phyloP scores from a whole-genome alignment of 148 eudicot species.

The Fallopia convolvulus region DNA sequence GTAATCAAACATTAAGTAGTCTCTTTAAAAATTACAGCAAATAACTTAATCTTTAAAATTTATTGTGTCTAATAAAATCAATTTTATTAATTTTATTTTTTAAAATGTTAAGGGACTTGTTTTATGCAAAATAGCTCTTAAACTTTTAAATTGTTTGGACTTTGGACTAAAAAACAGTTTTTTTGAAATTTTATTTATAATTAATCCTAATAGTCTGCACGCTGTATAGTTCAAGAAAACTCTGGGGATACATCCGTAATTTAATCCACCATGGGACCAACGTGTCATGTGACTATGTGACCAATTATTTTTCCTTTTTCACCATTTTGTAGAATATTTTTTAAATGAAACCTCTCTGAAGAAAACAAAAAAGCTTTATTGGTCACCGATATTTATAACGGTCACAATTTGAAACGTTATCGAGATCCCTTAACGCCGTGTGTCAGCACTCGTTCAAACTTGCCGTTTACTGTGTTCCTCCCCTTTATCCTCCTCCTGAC shows the following conservation, averaged over 20 bases:
- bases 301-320: neutral
- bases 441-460: slow-evolving; percentile 1
- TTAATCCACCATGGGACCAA: neutral
- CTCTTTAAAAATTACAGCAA: no score
- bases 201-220: neutral
- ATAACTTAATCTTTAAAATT: no score
- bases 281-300: neutral
- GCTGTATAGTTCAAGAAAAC: neutral
- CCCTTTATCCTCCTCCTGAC: slow-evolving; percentile 4
- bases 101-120: no score
- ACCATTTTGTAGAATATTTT: neutral
- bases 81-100: no score
- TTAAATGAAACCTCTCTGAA: neutral
- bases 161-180: no score
- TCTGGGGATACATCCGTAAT: neutral
- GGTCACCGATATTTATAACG: slow-evolving; percentile 7
- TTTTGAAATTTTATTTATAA: no score
- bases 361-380: neutral
- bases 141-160: no score
- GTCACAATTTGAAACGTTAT: slow-evolving; percentile 10
- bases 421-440: slow-evolving; percentile 6
- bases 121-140: no score
- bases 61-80: no score
- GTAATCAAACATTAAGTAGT: no score
- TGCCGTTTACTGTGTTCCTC: neutral